Conservation (phyloP, 1,284 basidiomycete species). For the Tranzscheliella williamsii region DNA sequence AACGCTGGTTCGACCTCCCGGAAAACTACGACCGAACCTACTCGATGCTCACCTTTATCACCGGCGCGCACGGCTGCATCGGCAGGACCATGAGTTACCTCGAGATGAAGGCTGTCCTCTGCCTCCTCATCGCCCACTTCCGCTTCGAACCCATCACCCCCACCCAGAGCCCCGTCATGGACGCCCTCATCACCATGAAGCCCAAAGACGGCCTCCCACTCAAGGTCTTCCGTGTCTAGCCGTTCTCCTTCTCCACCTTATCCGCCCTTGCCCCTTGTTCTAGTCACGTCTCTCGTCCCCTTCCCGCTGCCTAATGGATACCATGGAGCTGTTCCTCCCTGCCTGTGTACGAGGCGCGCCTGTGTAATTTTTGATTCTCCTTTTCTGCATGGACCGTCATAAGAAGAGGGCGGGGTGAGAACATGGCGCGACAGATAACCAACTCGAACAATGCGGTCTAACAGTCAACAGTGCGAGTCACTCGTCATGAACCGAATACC, state of each 20-base stretch:
- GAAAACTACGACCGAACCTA: conserved; percentile 45
- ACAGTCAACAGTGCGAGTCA: no score
- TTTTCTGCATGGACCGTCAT: no score
- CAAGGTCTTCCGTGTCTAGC: conserved; percentile 16
- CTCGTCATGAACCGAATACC: no score
- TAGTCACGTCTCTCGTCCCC: no score
- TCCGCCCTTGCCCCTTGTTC: no score
- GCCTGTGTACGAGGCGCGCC: no score
- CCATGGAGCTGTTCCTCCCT: no score
- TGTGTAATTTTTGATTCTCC: no score
- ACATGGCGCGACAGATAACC: no score
- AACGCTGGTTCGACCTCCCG: conserved; percentile 44
- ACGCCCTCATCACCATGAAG: conserved; percentile 48
- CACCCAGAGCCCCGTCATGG: conserved; percentile 28
- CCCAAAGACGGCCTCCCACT: conserved; percentile 39
- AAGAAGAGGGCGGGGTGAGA: no score
- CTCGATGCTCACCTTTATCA: conserved; percentile 47
- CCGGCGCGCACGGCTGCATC: conserved; percentile 50
- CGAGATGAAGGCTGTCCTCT: conserved; percentile 47
- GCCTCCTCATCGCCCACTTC: conserved; percentile 45
- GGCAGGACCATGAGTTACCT: conserved; percentile 45
- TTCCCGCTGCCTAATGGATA: no score
- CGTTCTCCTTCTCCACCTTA: background rate
- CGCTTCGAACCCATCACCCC: conserved; percentile 27
- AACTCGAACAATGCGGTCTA: no score